These are phyloP conservation scores for Houttuynia cordata DNA, from an alignment of 164 flowering plant species.

Conservation along the genomic window DNA sequence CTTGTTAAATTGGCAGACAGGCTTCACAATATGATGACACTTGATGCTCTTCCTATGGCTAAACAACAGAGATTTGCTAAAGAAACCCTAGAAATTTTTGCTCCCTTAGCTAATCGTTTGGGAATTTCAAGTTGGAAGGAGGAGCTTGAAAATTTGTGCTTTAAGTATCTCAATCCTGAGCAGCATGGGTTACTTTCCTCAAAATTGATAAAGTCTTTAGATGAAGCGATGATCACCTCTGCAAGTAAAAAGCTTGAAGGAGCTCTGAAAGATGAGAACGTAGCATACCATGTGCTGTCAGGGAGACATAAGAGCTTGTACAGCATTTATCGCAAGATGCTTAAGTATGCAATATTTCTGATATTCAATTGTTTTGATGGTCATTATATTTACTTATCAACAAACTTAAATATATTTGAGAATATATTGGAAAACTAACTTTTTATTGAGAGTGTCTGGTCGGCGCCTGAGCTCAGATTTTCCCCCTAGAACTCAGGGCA, in stretches of 20 bases:
- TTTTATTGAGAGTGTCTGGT: too few species aligned
- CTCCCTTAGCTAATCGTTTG: conserved; percentile 81
- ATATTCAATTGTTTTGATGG: not conserved
- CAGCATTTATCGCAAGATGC: conserved; percentile 84
- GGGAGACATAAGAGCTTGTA: conserved; percentile 92
- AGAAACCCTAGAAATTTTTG: conserved; percentile 92
- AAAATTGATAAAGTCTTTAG: conserved; percentile 49
- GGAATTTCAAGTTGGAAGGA: conserved; percentile 92
- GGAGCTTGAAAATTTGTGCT: conserved; percentile 79
- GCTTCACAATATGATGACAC: conserved; percentile 95
- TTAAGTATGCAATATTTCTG: conserved; percentile 36
- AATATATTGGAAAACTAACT: too few species aligned
- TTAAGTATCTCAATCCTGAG: conserved; percentile 69
- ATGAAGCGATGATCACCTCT: conserved; percentile 61
- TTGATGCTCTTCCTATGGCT: conserved; percentile 59
- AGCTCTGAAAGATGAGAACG: conserved; percentile 48
- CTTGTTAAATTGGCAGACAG: conserved; percentile 93
- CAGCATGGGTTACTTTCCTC: conserved; percentile 60
- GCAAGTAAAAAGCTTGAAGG: conserved; percentile 52
- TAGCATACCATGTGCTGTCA: conserved; percentile 47
- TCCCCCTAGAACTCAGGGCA: too few species aligned
- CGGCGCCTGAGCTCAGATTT: too few species aligned
- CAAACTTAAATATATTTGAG: too few species aligned
- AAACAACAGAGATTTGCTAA: conserved; percentile 92
- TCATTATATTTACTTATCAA: too few species aligned